Percentiles rank a stretch among this genome's conserved stretches.
These are phyloP conservation scores for Lactuca saligna DNA, from an alignment of 129 eudicot genomes.

Conservation along the genomic window DNA sequence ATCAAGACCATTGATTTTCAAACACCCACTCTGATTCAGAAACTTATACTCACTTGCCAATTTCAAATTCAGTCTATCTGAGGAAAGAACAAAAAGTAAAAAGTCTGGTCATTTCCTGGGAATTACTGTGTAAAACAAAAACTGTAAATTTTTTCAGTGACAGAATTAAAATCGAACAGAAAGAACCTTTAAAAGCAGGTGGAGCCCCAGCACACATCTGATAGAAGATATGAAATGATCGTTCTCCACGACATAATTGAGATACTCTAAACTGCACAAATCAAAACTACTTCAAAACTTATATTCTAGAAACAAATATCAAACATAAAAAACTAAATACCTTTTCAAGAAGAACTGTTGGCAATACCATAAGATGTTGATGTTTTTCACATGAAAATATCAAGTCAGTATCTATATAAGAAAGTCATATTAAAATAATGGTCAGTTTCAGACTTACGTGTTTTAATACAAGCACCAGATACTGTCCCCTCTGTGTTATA, in stretches of 20 bases:
- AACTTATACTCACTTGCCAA: slow-evolving; percentile 65
- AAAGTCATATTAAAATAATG: slow-evolving; percentile 7
- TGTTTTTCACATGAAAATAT: slow-evolving; percentile 37
- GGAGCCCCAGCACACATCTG: slow-evolving; percentile 96
- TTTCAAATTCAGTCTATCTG: slow-evolving; percentile 76
- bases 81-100: slow-evolving; percentile 6
- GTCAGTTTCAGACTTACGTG: slow-evolving; percentile 51
- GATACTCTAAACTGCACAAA: slow-evolving; percentile 84
- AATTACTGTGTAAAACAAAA: too few relatives aligned
- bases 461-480: slow-evolving; percentile 77
- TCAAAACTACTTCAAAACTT: not conserved
- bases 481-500: slow-evolving; percentile 65
- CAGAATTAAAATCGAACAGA: not conserved
- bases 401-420: slow-evolving; percentile 22
- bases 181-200: slow-evolving; percentile 67
- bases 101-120: too few relatives aligned
- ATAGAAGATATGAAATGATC: slow-evolving; percentile 92
- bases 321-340: slow-evolving; percentile 34
- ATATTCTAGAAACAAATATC: not conserved
- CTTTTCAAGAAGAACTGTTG: slow-evolving; percentile 90
- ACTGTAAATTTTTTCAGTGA: not conserved
- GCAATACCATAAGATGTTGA: slow-evolving; percentile 14
- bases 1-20: slow-evolving; percentile 62
- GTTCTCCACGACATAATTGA: slow-evolving; percentile 78
- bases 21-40: slow-evolving; percentile 83